Evolutionary conservation across 2,329 filamentous ascomycete species (phyloP), one percentile per base, ranked within the genome.

Genomic region (Ciborinia camelliae): DNA sequence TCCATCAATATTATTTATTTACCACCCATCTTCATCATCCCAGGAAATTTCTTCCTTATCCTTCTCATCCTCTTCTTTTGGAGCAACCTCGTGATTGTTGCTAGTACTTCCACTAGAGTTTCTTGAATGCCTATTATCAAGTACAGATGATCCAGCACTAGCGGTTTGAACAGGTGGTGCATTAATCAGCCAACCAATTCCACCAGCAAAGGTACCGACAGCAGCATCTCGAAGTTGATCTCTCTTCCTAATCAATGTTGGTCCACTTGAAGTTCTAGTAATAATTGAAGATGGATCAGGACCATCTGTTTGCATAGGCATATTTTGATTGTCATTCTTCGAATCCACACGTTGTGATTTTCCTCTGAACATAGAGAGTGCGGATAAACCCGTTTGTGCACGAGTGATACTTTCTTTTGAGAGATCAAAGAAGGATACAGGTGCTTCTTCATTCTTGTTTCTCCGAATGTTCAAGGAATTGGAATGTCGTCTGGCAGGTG

Each of bases 221-320:
- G 87, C 87, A 43, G 82, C 87, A 66, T 89, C 86, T 68, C 85
- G 80, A 48, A 90, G 72, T 75, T 89, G 88, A 74, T 94, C 91
- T 70, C 91, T 82, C 79, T 88, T 93, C 71, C 90, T 83, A 45
- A 84, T 80, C 64, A 81, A 77, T 65, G 80, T 75, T 43, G 62
- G 68, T 20, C 28, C 37, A 53, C 35, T 62, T 18, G 35, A 35
- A 23, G 45, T 51, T 48, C 35, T 12, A 35, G 28, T 30, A 52
- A 55, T 39, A 30, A 18, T 32, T 59, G 62, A 7, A 30, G 41
- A 32, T 9, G 30, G 32, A 26, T 20, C 20, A 2, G 61, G 23
- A 12, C 4, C 37, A 12, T 41, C 43, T 32, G 23, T 32, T 30
- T 47, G 62, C n/a, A 26, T 45, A 30, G 30, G 30, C 30, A 45